Evolutionary conservation across 106 monocot genomes (phyloP).

Genomic region (Dendrobium chrysotoxum): DNA sequence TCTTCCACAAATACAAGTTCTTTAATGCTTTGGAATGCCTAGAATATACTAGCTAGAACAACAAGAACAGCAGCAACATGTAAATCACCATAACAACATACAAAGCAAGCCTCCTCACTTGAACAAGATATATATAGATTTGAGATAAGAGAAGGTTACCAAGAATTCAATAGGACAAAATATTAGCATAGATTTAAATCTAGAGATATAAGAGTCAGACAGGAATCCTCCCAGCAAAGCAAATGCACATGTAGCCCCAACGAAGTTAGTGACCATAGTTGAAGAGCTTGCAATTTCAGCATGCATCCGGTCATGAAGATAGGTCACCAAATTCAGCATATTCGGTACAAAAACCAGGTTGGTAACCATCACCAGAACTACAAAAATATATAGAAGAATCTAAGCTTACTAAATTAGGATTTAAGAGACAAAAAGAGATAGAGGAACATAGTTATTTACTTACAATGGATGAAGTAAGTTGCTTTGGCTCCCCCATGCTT

Average conservation of each 20-base stretch:
- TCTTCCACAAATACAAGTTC: too few species aligned
- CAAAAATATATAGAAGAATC: not conserved
- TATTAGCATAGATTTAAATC: conserved; percentile 64
- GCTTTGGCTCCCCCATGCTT: conserved; percentile 5
- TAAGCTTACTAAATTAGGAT: not conserved
- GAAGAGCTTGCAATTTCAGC: conserved; percentile 49
- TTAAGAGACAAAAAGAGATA: not conserved
- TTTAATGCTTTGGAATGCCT: too few species aligned
- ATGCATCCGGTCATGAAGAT: conserved; percentile 65
- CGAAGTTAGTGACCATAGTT: conserved; percentile 50
- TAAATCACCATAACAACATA: not conserved
- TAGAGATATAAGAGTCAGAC: conserved; percentile 65
- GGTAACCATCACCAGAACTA: conserved; percentile 38
- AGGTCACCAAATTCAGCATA: conserved; percentile 48
- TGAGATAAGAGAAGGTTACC: conserved; percentile 22
- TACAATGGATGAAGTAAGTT: not conserved
- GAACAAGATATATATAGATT: not conserved
- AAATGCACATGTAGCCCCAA: conserved; percentile 41
- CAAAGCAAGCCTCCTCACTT: not conserved
- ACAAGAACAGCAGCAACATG: too few species aligned
- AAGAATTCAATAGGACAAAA: conserved; percentile 57
- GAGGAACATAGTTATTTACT: not conserved
- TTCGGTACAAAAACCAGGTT: conserved; percentile 32
- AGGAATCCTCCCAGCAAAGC: conserved; percentile 63
- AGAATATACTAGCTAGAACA: too few species aligned